Percentiles rank a stretch among this genome's conserved stretches.
Conservation (phyloP, 106 monocot species). For the Posidonia australis region DNA sequence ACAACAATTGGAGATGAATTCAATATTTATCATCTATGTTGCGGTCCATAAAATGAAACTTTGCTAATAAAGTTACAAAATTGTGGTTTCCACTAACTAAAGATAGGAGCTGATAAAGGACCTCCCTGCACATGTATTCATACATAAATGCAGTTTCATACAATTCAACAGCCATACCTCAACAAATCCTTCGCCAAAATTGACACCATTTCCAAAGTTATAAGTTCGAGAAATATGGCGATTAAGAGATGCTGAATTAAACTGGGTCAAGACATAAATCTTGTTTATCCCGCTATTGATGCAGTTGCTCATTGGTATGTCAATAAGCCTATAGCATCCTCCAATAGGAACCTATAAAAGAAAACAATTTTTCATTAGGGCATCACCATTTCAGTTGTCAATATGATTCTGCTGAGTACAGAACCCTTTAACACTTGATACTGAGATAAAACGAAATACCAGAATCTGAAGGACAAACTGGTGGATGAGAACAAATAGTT, state of each 20-base stretch:
- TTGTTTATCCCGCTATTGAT: constrained; percentile 91
- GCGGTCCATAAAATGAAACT: neutral
- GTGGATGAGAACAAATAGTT: too few species aligned
- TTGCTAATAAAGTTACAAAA: neutral
- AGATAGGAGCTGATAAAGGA: too few species aligned
- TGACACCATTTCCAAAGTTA: constrained; percentile 57
- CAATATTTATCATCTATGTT: neutral
- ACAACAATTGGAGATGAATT: neutral
- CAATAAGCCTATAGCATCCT: constrained; percentile 78
- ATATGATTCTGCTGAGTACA: too few species aligned
- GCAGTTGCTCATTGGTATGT: constrained; percentile 92
- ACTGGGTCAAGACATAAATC: constrained; percentile 87
- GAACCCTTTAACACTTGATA: too few species aligned
- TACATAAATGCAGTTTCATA: neutral
- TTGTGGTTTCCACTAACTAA: too few species aligned
- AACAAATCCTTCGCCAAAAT: constrained; percentile 73
- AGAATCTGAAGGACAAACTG: too few species aligned
- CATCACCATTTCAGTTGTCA: too few species aligned
- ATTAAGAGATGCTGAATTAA: constrained; percentile 82
- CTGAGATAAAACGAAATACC: too few species aligned
- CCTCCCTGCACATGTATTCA: too few species aligned
- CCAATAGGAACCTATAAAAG: constrained; percentile 83
- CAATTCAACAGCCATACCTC: constrained; percentile 34
- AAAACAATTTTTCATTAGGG: neutral
- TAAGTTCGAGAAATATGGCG: constrained; percentile 74